A percentile compares a stretch with the other conserved stretches of the same genome.
Evolutionary conservation across 108 stramenopile genomes (phyloP).

Genomic region (Cylindrotheca fusiformis): DNA sequence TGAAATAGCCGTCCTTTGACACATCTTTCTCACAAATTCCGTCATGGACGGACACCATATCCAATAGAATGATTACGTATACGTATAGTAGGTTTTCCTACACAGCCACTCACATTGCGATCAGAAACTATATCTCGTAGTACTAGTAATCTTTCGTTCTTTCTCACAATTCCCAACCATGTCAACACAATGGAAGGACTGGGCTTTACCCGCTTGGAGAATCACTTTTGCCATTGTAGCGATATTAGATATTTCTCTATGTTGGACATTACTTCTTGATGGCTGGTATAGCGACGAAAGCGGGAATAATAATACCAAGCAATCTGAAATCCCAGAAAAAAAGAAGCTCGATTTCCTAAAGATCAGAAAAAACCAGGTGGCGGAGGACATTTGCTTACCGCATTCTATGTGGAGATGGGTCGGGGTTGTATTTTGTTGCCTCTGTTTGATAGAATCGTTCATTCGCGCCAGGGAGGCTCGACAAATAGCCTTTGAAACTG

Average conservation of each 20-base stretch:
- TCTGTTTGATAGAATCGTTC: conserved; percentile 48
- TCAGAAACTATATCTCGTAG: too few species aligned
- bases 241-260: conserved; percentile 5
- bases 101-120: too few species aligned
- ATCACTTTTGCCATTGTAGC: conserved; percentile 20
- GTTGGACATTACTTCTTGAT: neutral
- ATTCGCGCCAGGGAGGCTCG: conserved; percentile 45
- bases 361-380: neutral
- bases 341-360: neutral
- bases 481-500: conserved; percentile 41
- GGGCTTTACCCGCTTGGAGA: conserved; percentile 11
- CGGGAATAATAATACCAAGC: neutral
- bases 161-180: neutral
- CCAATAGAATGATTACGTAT: too few species aligned
- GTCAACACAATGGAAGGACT: conserved; percentile 4
- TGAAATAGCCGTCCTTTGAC: too few species aligned
- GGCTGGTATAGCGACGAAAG: neutral
- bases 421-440: conserved; percentile 33
- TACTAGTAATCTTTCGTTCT: too few species aligned
- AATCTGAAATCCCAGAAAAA: conserved; percentile 1
- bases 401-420: conserved; percentile 21
- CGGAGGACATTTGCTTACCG: conserved; percentile 4
- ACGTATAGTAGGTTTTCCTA: too few species aligned
- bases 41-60: too few species aligned
- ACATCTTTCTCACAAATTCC: too few species aligned